Evolutionary conservation across 805 yeast genomes (phyloP).

Genomic region (Hermanozyma aechmeae): DNA sequence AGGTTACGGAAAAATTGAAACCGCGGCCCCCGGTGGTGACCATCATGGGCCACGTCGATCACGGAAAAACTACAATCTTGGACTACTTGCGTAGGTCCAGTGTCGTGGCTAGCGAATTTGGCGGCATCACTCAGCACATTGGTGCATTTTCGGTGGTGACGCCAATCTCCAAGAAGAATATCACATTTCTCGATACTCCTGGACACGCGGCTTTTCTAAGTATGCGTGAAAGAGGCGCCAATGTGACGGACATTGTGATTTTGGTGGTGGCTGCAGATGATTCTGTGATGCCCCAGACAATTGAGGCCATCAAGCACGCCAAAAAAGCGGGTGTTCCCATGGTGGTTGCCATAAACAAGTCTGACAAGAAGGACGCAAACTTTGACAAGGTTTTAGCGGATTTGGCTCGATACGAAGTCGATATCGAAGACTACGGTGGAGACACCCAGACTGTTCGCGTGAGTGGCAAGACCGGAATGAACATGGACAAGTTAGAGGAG

Average conservation of each 20-base stretch:
- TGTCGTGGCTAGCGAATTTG: conserved; percentile 77
- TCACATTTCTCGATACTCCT: conserved; percentile 93
- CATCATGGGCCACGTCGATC: conserved; percentile 98
- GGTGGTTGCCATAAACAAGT: conserved; percentile 87
- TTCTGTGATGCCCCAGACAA: conserved; percentile 95
- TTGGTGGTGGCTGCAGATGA: conserved; percentile 96
- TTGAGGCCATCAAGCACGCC: conserved; percentile 92
- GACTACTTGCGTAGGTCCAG: conserved; percentile 81
- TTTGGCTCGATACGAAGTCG: conserved; percentile 66
- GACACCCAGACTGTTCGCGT: conserved; percentile 85
- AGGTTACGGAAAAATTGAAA: conserved; percentile 36
- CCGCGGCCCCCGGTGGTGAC: conserved; percentile 91
- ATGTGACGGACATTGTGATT: conserved; percentile 83
- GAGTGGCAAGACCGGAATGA: conserved; percentile 82
- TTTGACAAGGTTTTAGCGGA: conserved; percentile 73
- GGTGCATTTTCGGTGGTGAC: conserved; percentile 92
- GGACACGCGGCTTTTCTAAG: conserved; percentile 96
- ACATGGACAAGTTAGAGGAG: conserved; percentile 86
- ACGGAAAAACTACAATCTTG: conserved; percentile 91
- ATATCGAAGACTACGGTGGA: conserved; percentile 90
- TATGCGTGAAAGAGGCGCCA: conserved; percentile 96
- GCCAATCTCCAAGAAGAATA: conserved; percentile 60
- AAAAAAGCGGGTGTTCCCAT: conserved; percentile 72
- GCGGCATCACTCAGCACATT: conserved; percentile 96
- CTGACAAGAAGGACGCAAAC: conserved; percentile 72